Evolutionary conservation across 441 rosid species (phyloP).

Genomic region (Pelargonium cotyledonis): DNA sequence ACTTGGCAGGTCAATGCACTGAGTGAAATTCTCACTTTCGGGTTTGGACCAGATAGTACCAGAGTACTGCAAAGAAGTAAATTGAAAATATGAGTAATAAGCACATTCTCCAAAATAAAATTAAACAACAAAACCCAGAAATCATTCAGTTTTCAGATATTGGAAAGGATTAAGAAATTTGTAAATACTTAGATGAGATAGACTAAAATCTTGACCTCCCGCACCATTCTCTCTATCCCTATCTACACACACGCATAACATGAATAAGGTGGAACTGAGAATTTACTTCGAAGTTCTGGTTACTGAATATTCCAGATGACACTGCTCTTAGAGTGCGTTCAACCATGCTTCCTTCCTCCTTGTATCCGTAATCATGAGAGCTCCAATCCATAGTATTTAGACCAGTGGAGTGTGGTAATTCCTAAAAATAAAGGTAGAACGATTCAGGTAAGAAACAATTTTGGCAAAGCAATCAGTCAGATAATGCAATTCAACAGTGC

Average conservation of each 20-base stretch:
- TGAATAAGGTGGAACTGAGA: slow-evolving; percentile 14
- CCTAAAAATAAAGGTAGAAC: slow-evolving; percentile 33
- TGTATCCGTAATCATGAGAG: slow-evolving; percentile 36
- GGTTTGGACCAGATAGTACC: slow-evolving; percentile 71
- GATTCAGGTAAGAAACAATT: not conserved
- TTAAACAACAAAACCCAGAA: not conserved
- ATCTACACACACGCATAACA: not conserved
- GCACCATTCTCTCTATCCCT: not conserved
- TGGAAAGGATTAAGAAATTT: not conserved
- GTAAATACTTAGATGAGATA: not conserved
- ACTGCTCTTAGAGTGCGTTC: slow-evolving; percentile 40
- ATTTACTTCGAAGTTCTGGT: slow-evolving; percentile 44
- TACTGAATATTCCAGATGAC: slow-evolving; percentile 28
- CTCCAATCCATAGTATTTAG: slow-evolving; percentile 26
- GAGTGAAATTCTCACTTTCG: slow-evolving; percentile 62
- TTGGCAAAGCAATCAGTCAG: not conserved
- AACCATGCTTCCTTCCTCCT: slow-evolving; percentile 34
- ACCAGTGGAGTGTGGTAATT: slow-evolving; percentile 26
- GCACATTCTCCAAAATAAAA: not conserved
- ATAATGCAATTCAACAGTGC: not conserved
- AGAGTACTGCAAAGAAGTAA: slow-evolving; percentile 44
- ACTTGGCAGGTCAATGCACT: slow-evolving; percentile 51
- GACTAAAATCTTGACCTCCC: not conserved
- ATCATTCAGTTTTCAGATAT: not conserved
- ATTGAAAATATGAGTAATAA: slow-evolving; percentile 14